Evolutionary conservation across 2,329 filamentous ascomycete genomes (phyloP).

Genomic region (Davidsoniella neocaledoniae): DNA sequence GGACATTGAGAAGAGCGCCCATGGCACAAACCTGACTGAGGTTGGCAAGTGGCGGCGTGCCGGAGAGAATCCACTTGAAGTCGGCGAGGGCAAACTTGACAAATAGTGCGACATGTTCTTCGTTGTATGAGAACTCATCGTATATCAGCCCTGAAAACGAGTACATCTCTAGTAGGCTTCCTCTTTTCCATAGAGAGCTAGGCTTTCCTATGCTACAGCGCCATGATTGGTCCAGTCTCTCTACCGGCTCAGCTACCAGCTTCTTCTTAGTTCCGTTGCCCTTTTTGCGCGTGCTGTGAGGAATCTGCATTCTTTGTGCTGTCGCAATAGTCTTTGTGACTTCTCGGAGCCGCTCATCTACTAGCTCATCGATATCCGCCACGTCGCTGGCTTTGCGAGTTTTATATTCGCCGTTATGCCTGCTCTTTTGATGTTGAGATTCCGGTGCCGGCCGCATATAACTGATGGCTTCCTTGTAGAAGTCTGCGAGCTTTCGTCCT

Average conservation of each 20-base stretch:
- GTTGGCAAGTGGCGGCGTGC: constrained; percentile 23
- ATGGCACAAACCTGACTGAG: constrained; percentile 22
- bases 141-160: constrained; percentile 24
- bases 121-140: constrained; percentile 28
- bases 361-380: neutral
- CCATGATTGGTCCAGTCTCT: constrained; percentile 1
- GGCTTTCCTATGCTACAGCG: neutral
- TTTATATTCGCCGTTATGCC: neutral
- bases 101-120: constrained; percentile 19
- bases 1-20: constrained; percentile 21
- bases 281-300: constrained; percentile 4
- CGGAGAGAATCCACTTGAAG: constrained; percentile 28
- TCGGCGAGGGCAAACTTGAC: constrained; percentile 19
- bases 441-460: constrained; percentile 2
- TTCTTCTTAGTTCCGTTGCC: neutral
- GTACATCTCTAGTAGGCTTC: constrained; percentile 21
- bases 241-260: neutral
- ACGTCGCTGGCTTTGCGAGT: neutral
- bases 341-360: too few species aligned
- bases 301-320: constrained; percentile 4
- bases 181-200: constrained; percentile 9
- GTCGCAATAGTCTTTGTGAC: neutral
- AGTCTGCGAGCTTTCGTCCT: constrained; percentile 9
- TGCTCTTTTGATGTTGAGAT: neutral
- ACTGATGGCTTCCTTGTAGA: constrained; percentile 6